Evolutionary conservation across 208 protist genomes (phyloP).

Genomic region (Zelonia costaricensis): DNA sequence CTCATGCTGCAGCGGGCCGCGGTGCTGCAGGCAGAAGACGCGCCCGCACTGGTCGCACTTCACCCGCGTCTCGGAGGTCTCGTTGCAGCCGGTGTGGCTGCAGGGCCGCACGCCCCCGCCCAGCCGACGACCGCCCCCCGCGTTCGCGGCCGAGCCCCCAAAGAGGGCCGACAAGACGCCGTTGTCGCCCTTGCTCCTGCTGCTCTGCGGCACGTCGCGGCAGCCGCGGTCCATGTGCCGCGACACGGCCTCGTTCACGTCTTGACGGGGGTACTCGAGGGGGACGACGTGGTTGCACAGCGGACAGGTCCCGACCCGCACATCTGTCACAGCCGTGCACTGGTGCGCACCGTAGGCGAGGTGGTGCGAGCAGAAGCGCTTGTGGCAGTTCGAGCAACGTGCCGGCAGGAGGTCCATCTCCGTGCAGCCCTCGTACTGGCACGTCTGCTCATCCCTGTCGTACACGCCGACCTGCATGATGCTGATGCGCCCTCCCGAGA

Average conservation of each 20-base stretch:
- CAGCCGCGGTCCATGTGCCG: conserved; percentile 82
- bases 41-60: conserved; percentile 67
- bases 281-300: conserved; percentile 55
- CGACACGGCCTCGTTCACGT: conserved; percentile 68
- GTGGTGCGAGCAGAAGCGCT: conserved; percentile 81
- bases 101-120: conserved; percentile 36
- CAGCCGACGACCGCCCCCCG: conserved; percentile 20
- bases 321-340: conserved; percentile 46
- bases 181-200: background rate
- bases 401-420: conserved; percentile 74
- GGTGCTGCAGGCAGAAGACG: conserved; percentile 78
- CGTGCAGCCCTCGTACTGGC: conserved; percentile 64
- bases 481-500: background rate
- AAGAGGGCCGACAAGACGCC: too few relatives aligned
- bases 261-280: conserved; percentile 54
- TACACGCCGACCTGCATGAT: conserved; percentile 86
- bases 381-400: conserved; percentile 69
- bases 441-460: conserved; percentile 73
- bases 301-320: conserved; percentile 42
- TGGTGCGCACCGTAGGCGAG: conserved; percentile 57
- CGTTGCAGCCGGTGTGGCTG: conserved; percentile 41
- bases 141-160: too few relatives aligned
- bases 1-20: conserved; percentile 49
- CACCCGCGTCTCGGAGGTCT: conserved; percentile 38
- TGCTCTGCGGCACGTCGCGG: conserved; percentile 22